phyloP scores from a whole-genome alignment of 371 early-diverging fungal genomes.

The Rhizopus delemar region DNA sequence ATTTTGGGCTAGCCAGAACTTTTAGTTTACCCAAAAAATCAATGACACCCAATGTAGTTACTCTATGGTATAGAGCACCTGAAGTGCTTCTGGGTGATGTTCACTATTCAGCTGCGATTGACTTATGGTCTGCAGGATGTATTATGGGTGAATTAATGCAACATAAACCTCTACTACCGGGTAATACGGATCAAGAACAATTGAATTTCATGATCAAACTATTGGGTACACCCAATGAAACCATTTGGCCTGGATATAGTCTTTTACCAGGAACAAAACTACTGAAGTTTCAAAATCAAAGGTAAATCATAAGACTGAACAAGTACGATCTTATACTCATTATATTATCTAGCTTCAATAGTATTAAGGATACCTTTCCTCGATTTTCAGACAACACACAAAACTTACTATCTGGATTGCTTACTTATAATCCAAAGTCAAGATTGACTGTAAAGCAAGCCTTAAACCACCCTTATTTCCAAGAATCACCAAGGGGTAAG shows the following conservation, averaged over 20 bases:
- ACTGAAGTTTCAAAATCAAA: conserved; percentile 56
- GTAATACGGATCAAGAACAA: conserved; percentile 79
- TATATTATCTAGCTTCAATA: conserved; percentile 49
- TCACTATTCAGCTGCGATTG: conserved; percentile 81
- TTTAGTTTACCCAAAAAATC: conserved; percentile 66
- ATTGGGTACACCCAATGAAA: conserved; percentile 77
- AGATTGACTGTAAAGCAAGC: conserved; percentile 77
- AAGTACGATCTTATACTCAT: background rate
- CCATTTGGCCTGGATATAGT: conserved; percentile 79
- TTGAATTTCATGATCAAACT: conserved; percentile 71
- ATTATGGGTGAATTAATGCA: conserved; percentile 82
- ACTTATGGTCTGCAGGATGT: conserved; percentile 93
- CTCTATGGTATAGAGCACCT: conserved; percentile 95
- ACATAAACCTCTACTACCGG: conserved; percentile 80
- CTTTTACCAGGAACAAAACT: conserved; percentile 59
- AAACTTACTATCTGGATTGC: conserved; percentile 72
- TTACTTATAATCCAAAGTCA: conserved; percentile 78
- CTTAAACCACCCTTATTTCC: conserved; percentile 76
- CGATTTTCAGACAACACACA: conserved; percentile 63
- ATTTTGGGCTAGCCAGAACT: conserved; percentile 88
- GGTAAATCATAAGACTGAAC: conserved; percentile 29
- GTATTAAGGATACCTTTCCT: conserved; percentile 60
- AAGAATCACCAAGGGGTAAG: conserved; percentile 61
- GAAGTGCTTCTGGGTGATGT: conserved; percentile 84
- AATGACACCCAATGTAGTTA: conserved; percentile 94